Base-by-base conservation (phyloP, 2,329 filamentous ascomycete genomes). In the Alternaria novae-zelandiae region DNA sequence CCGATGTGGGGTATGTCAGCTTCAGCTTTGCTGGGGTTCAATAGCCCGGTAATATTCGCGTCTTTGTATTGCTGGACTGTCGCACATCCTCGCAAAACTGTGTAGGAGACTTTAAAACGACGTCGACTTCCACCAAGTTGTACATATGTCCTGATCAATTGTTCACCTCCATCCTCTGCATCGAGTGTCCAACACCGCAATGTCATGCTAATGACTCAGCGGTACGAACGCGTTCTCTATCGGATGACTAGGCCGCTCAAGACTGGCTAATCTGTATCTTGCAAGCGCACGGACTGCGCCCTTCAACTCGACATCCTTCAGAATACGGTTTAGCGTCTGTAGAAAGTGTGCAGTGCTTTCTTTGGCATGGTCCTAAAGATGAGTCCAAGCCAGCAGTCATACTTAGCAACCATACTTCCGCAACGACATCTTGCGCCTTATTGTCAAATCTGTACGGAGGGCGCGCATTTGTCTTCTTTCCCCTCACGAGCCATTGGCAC, bases 1-100 rank as follows among this genome's bases (percentile, higher is more conserved):
- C 30, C 54, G 21, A 57, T 59, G 66, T 66, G 68, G 66, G 55
- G 67, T 70, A 69, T 66, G 66, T 71, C 69, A 71, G 70, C 69
- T 58, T 58, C 49, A 26, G 23, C 17, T 36, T 36, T 20, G 56
- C 23, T 57, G 30, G 49, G 32, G 57, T 55, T 43, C 59, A 50
- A 30, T 49, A 46, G 43, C 43, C 51, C 41, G 47, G 44, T 58
- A 47, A 23, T 20, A 50, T 44, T 55, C 44, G 12, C 45, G 21
- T 25, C 26, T 25, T 21, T 44, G 54, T 53, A 47, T 28, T 21
- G 36, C 30, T 47, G 15, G 26, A n/a, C 25, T 55, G 20, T 32
- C 43, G 50, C 32, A 11, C 15, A 4, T 15, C n/a, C 23, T 20
- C n/a, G n/a, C 36, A 7, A 28, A 15, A 26, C 17, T 36, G 32